A percentile compares a stretch with the other conserved stretches of the same genome.
Conservation (phyloP, 345 rosid species). For the Eucalyptus urophylla region DNA sequence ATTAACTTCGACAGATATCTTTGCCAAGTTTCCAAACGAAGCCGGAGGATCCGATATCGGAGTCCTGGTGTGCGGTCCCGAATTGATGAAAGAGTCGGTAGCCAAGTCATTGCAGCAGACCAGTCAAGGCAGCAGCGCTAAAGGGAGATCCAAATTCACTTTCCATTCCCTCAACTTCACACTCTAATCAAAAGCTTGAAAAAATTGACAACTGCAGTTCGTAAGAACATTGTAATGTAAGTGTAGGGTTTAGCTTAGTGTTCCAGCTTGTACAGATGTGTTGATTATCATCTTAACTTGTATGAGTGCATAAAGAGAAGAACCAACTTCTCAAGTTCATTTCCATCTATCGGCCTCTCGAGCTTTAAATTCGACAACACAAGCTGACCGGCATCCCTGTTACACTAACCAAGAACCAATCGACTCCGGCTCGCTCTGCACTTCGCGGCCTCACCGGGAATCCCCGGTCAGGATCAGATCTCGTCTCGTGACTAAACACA, state of each 20-base stretch:
- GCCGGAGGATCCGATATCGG: slow-evolving; percentile 34
- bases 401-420: not conserved
- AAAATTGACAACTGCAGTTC: not conserved
- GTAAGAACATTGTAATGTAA: not conserved
- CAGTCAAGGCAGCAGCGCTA: slow-evolving; percentile 6
- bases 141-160: slow-evolving; percentile 19
- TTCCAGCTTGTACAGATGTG: not conserved
- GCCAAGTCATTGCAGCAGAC: slow-evolving; percentile 32
- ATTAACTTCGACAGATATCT: slow-evolving; percentile 26
- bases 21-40: slow-evolving; percentile 30
- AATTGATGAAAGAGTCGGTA: slow-evolving; percentile 52
- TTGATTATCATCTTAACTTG: not conserved
- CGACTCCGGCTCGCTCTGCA: not conserved
- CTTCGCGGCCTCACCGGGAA: not conserved
- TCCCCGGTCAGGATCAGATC: not conserved
- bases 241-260: not conserved
- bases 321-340: not conserved
- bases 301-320: not conserved
- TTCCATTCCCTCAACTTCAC: slow-evolving; percentile 57
- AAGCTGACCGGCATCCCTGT: not conserved
- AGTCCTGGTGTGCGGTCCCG: slow-evolving; percentile 84
- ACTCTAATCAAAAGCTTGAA: slow-evolving; percentile 4
- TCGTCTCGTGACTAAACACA: not conserved
- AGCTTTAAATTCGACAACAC: not conserved
- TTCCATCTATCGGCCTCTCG: not conserved